Percentiles rank a stretch among this genome's conserved stretches.
phyloP scores from a whole-genome alignment of 2,329 filamentous ascomycete genomes.

The Neonectria sp. region DNA sequence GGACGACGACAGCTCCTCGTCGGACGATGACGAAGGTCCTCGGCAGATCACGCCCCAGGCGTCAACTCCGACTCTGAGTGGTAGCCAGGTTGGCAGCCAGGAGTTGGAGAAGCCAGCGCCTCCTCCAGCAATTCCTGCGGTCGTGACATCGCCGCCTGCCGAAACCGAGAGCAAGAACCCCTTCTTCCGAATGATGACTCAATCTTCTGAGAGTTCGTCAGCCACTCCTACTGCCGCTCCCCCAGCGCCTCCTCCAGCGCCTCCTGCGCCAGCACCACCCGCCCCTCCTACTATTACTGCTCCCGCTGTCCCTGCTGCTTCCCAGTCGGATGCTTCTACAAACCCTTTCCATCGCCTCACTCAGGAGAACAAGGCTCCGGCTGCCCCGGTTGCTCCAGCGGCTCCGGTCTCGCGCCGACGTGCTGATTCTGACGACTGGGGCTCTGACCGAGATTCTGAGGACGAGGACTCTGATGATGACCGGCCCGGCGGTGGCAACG shows the following conservation, averaged over 20 bases:
- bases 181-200: conserved; percentile 91
- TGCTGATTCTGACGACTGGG: conserved; percentile 81
- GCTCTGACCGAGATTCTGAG: conserved; percentile 76
- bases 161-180: conserved; percentile 92
- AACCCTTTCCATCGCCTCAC: conserved; percentile 96
- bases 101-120: conserved; percentile 69
- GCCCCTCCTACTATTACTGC: conserved; percentile 55
- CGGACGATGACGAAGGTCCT: conserved; percentile 85
- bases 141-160: conserved; percentile 67
- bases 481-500: conserved; percentile 83
- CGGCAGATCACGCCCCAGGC: conserved; percentile 77
- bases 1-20: conserved; percentile 81
- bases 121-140: conserved; percentile 57
- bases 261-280: conserved; percentile 59
- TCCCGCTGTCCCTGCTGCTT: conserved; percentile 53
- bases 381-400: conserved; percentile 62
- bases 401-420: conserved; percentile 68
- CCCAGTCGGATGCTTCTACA: conserved; percentile 77
- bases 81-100: conserved; percentile 67
- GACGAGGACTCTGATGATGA: conserved; percentile 76
- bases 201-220: conserved; percentile 70
- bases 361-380: conserved; percentile 69
- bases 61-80: conserved; percentile 69
- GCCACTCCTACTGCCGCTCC: conserved; percentile 59
- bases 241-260: conserved; percentile 61